A percentile compares a stretch with the other conserved stretches of the same genome.
Conservation (phyloP, 345 rosid species). For the Passiflora organensis region DNA sequence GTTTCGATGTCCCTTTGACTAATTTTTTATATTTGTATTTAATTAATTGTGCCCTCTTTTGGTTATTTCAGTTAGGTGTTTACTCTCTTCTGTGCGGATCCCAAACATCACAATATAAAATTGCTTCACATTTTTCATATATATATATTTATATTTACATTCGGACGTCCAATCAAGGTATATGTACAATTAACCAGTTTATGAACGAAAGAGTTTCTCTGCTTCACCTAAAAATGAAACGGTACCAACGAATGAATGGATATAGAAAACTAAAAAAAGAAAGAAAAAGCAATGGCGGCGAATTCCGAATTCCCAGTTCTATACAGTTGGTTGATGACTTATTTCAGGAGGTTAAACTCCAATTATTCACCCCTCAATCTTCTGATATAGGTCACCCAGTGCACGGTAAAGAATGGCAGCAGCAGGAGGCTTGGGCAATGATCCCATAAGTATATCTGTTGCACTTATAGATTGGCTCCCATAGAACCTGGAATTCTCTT, state of each 20-base stretch:
- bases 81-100: no score
- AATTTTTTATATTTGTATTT: no score
- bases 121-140: no score
- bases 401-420: conserved; percentile 76
- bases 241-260: neutral
- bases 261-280: neutral
- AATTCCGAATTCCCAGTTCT: conserved; percentile 1
- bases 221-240: neutral
- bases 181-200: no score
- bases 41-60: no score
- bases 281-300: no score
- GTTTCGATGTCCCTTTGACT: neutral
- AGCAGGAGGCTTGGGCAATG: conserved; percentile 79
- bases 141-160: no score
- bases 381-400: conserved; percentile 62
- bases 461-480: conserved; percentile 80
- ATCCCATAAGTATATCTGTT: conserved; percentile 70
- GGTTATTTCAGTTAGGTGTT: no score
- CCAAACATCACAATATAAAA: no score
- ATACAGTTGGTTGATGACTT: neutral
- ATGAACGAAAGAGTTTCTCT: neutral
- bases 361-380: conserved; percentile 38
- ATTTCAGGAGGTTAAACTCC: no score
- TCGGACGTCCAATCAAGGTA: no score
- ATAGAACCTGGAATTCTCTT: conserved; percentile 72